These are phyloP conservation scores for Penicillium fuscoglaucum DNA, from an alignment of 2,329 filamentous ascomycete species.

Conservation along the genomic window DNA sequence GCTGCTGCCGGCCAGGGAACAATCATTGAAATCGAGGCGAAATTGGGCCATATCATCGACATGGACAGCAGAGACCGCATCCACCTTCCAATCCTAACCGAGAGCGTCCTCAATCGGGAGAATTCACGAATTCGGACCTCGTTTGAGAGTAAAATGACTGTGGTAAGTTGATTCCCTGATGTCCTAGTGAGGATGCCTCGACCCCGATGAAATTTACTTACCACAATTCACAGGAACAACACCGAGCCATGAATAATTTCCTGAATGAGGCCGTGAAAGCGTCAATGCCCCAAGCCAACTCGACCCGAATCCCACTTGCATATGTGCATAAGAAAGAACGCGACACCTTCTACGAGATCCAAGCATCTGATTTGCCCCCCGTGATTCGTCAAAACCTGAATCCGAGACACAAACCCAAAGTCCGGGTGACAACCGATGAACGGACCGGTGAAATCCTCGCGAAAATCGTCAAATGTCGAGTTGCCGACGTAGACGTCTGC, in stretches of 20 bases:
- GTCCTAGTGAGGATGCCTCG: constrained; percentile 1
- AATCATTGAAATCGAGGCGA: constrained; percentile 90
- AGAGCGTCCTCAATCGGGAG: constrained; percentile 66
- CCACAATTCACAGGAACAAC: constrained; percentile 61
- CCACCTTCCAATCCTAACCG: constrained; percentile 65
- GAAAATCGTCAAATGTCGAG: constrained; percentile 88
- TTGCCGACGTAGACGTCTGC: constrained; percentile 84
- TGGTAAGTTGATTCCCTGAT: constrained; percentile 56
- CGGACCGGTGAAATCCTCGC: constrained; percentile 68
- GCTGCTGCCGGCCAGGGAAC: constrained; percentile 65
- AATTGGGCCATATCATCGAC: constrained; percentile 79
- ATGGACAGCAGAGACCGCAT: constrained; percentile 70
- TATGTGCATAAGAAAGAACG: constrained; percentile 82
- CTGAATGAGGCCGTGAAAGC: constrained; percentile 69
- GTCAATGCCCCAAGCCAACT: constrained; percentile 45
- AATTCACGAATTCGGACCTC: constrained; percentile 55
- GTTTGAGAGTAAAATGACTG: constrained; percentile 88
- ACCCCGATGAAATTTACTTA: constrained; percentile 20
- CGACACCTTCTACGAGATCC: constrained; percentile 81
- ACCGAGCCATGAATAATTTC: constrained; percentile 79
- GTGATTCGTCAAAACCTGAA: constrained; percentile 63
- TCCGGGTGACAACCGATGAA: constrained; percentile 76
- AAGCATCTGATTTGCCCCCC: constrained; percentile 62
- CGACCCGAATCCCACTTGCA: constrained; percentile 52
- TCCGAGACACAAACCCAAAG: constrained; percentile 59